These are phyloP conservation scores for Colletotrichum lentis DNA, from an alignment of 2,329 filamentous ascomycete species.

Conservation along the genomic window DNA sequence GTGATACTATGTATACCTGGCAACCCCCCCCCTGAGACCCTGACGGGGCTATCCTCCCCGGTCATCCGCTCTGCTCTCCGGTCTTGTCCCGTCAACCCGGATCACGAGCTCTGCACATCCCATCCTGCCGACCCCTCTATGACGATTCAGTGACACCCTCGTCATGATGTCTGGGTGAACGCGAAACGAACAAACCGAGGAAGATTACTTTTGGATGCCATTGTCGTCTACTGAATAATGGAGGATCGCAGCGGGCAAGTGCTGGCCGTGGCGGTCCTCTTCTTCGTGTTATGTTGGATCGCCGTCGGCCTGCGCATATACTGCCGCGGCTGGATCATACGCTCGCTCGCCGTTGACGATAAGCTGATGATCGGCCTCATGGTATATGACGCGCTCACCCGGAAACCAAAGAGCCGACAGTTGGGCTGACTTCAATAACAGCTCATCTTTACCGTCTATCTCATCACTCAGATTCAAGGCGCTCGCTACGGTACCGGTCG, in stretches of 20 bases:
- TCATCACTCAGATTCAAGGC: constrained; percentile 41
- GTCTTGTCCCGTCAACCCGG: constrained; percentile 18
- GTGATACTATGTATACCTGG: constrained; percentile 29
- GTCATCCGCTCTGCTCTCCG: constrained; percentile 1
- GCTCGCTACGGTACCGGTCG: constrained; percentile 44
- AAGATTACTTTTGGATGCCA: constrained; percentile 18
- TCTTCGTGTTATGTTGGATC: constrained; percentile 48
- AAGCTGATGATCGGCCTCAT: constrained; percentile 47
- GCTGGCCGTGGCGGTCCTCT: constrained; percentile 43
- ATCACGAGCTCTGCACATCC: constrained; percentile 22
- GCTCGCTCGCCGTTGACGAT: constrained; percentile 47
- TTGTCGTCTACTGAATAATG: constrained; percentile 16
- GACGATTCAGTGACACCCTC: constrained; percentile 10
- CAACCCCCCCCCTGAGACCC: constrained; percentile 25
- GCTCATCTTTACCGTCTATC: constrained; percentile 42
- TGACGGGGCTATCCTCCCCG: constrained; percentile 2
- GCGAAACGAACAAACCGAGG: constrained; percentile 1
- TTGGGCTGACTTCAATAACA: constrained; percentile 24
- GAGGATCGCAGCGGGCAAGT: constrained; percentile 42
- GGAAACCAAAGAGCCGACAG: not conserved
- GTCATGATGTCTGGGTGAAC: constrained; percentile 28
- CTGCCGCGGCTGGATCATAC: constrained; percentile 46
- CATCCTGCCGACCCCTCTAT: not conserved
- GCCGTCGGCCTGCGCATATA: constrained; percentile 45
- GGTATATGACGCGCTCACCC: constrained; percentile 37